Base-by-base conservation (phyloP, 345 rosid genomes). In the Salix brachista region DNA sequence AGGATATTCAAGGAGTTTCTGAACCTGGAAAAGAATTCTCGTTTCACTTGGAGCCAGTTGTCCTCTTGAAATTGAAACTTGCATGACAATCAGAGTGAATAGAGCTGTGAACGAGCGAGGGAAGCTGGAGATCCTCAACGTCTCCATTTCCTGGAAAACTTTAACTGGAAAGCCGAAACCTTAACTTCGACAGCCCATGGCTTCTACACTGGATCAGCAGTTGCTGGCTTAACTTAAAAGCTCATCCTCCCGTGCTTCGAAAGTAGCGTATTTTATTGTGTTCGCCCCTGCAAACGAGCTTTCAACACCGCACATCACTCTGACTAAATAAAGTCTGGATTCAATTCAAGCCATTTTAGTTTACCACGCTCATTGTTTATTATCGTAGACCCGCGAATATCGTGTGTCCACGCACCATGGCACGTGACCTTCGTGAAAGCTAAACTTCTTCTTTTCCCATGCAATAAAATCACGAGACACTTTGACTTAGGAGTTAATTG, bases 1-100 rank as follows among this genome's bases (percentile, higher is more conserved):
- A 10, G 99, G 97, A 80, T 90, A 89, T 67, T 95, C 91, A 6
- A 95, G 86, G 28, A 85, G 90, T 71, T 84, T 86, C 74, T 85
- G 91, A 77, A 91, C 81, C 78, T 88, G 94, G 75, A 88, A 74
- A 68, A 93, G 86, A 56, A 80, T 83, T 58, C 80, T 79, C 75
- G 88, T 78, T 78, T 95, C 97, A 52, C 78, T 84, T 41, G 91
- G 85, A 65, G 81, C 14, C 39, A 91, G 67, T 66, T 93, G 97
- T 42, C 81, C 88, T 25, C 25, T 18, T 18, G 97, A 87, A 71
- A 78, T 80, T 39, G 82, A 71, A 72, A 85, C 73, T 19, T 83
- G 78, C 52, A 75, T 32, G 50, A 23, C 16, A 66, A 41, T 41
- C 4, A 83, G 70, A 79, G 82, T 66, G 76, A 83, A 64, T 23